A percentile compares a stretch with the other conserved stretches of the same genome.
phyloP scores from a whole-genome alignment of 805 yeast genomes.

The Candida sanyiensis region DNA sequence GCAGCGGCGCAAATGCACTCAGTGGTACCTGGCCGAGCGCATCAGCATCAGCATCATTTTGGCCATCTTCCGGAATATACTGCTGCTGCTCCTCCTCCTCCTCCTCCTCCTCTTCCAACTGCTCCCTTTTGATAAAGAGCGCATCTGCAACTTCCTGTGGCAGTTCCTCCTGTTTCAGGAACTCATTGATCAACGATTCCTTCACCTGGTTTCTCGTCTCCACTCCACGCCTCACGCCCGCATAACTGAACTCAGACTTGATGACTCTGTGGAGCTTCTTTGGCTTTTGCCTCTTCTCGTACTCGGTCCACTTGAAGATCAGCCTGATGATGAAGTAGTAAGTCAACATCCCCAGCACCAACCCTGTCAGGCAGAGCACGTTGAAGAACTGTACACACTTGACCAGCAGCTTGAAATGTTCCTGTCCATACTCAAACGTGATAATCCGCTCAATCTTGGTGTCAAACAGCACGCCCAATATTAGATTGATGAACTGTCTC shows the following conservation, averaged over 20 bases:
- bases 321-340: conserved; percentile 19
- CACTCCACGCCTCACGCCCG: neutral
- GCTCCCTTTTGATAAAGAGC: conserved; percentile 4
- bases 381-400: conserved; percentile 22
- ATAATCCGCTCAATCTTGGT: conserved; percentile 16
- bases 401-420: conserved; percentile 16
- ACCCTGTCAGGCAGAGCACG: conserved; percentile 19
- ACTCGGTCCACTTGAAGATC: conserved; percentile 21
- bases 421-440: conserved; percentile 14
- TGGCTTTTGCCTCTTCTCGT: conserved; percentile 12
- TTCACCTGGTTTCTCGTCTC: neutral
- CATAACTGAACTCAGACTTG: conserved; percentile 6
- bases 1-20: neutral
- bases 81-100: conserved; percentile 1
- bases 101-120: conserved; percentile 8
- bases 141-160: neutral
- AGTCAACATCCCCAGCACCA: conserved; percentile 19
- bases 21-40: neutral
- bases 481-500: conserved; percentile 15
- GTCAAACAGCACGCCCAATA: conserved; percentile 16
- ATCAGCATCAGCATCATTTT: too few species aligned
- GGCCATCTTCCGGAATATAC: too few species aligned
- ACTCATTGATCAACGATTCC: conserved; percentile 6
- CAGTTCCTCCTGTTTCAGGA: conserved; percentile 7
- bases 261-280: conserved; percentile 2